phyloP scores from a whole-genome alignment of 164 flowering plant genomes.

The Santalum album region DNA sequence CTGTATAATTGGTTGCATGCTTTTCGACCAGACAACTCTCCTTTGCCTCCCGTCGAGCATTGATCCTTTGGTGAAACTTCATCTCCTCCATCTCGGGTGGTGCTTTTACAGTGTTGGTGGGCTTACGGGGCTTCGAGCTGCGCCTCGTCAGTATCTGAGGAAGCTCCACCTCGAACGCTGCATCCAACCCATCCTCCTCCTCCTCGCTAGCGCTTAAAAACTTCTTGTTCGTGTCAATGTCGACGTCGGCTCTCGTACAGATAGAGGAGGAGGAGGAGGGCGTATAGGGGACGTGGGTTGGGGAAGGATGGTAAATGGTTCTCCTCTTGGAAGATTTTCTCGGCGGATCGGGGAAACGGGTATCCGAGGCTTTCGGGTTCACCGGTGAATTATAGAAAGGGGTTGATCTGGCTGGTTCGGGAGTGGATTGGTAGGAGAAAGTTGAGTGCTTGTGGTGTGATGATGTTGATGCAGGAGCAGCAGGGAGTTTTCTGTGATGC shows the following conservation, averaged over 20 bases:
- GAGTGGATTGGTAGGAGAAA: not conserved
- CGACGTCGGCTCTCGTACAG: constrained; percentile 35
- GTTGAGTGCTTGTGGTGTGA: not conserved
- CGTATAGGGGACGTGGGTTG: constrained; percentile 15
- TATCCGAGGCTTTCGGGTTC: constrained; percentile 1
- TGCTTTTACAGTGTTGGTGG: no score
- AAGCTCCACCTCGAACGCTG: constrained; percentile 30
- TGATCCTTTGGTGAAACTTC: not conserved
- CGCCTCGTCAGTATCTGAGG: constrained; percentile 50
- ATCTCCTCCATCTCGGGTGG: no score
- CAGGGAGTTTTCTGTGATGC: not conserved
- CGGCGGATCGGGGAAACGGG: constrained; percentile 5
- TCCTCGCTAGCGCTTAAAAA: constrained; percentile 8
- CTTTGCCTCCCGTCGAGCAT: not conserved
- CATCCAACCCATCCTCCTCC: constrained; percentile 18
- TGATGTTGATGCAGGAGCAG: not conserved
- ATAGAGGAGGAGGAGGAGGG: constrained; percentile 7
- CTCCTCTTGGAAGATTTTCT: constrained; percentile 24
- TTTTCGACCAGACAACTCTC: not conserved
- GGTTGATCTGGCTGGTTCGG: not conserved
- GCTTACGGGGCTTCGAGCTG: no score
- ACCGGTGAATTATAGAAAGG: not conserved
- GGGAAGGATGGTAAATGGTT: constrained; percentile 23
- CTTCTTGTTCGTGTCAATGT: constrained; percentile 32
- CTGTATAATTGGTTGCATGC: not conserved